Evolutionary conservation across 768 basidiomycete genomes (phyloP), one percentile per base, ranked within the genome.

Genomic region (Lyophyllum shimeji): DNA sequence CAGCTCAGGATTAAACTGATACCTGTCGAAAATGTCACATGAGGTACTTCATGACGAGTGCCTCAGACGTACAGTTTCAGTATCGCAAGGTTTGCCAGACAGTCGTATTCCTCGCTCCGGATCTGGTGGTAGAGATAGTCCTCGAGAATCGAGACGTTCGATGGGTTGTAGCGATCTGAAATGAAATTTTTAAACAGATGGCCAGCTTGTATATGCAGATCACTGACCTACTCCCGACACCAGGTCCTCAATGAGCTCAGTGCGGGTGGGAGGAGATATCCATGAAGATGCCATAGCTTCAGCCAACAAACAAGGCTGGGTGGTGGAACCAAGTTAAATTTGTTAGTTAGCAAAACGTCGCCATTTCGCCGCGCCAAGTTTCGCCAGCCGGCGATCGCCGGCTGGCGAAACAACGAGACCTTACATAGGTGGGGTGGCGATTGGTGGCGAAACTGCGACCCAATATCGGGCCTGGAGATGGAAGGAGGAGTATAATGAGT

Each of bases 71-170:
- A 95, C 91, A 98, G 76, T 74, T 98, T 98, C 46, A 98, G 71
- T 60, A 97, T 94, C 47, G 95, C 95, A 39, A 98, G 79, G 74
- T 98, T 98, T 27, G 96, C 93, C 40, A 98, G 82, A 64, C 92
- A 88, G 71, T 99, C 96, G 64, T 98, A 98, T 69, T 93, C 90
- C 62, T 89, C 87, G 65, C 85, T 89, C 62, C 89, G 82, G 60
- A 94, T 93, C 73, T 99, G 96, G 69, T 93, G 88, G 71, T 92
- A 93, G 57, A 98, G 85, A 75, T 98, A 98, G 69, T 98, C 96
- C 74, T 98, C 96, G 56, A 98, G 86, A 62, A 95, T 90, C 34
- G 85, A 79, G 56, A 96, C 86, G 70, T 98, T 98, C 50, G 88
- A 87, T 42, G 96, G 96, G 74, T 98, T 98, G 74, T 98, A 98